Percentiles rank a stretch among this genome's conserved stretches.
Conservation (phyloP, 192 early-diverging fungal species). For the Backusella psychrophila region DNA sequence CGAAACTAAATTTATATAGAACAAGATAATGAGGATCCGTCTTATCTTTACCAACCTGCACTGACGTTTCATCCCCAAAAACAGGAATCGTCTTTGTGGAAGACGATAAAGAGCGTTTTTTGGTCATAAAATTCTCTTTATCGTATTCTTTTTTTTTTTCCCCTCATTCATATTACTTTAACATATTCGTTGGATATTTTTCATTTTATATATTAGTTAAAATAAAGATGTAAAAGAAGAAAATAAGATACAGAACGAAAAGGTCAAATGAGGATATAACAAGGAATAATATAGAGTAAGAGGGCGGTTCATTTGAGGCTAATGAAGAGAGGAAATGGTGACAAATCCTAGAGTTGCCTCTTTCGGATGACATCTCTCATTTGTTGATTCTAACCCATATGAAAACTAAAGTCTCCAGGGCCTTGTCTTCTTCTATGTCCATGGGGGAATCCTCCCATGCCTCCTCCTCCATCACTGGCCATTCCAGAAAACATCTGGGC, state of each 20-base stretch:
- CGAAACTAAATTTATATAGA: too few species aligned
- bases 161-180: too few species aligned
- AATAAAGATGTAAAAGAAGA: neutral
- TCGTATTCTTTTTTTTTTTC: too few species aligned
- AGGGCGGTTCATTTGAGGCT: too few species aligned
- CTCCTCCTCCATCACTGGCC: constrained; percentile 18
- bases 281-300: neutral
- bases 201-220: neutral
- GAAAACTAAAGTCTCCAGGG: constrained; percentile 37
- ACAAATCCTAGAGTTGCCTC: neutral
- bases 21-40: neutral
- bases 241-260: too few species aligned
- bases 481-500: constrained; percentile 45
- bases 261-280: neutral
- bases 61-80: neutral
- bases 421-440: constrained; percentile 13
- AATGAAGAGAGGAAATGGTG: neutral
- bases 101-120: neutral
- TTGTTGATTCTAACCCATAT: constrained; percentile 38
- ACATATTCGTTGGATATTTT: neutral
- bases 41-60: neutral
- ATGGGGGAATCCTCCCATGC: constrained; percentile 4
- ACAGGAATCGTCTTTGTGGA: neutral
- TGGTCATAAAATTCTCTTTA: neutral
- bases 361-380: neutral